Evolutionary conservation across 306 rosid genomes (phyloP), one percentile per base, ranked within the genome.

Genomic region (Morella rubra): DNA sequence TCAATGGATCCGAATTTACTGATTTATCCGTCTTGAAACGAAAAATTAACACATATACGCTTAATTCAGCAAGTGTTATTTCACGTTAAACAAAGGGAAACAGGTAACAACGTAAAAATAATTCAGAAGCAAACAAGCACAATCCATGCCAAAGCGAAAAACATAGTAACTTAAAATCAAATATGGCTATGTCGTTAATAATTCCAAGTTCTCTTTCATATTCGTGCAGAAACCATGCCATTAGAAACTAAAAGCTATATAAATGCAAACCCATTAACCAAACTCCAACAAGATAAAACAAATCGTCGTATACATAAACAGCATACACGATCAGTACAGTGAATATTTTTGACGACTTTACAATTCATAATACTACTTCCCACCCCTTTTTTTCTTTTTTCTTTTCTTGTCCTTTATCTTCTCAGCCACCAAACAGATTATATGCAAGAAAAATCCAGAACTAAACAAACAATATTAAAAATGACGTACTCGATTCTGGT

Each of bases 401-500:
- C 1, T 52, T 52, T 16, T 41, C 22, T 0, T 66, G 4, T 7
- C 50, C 32, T 13, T 41, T 46, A 49, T 19, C 11, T 20, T 8
- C 20, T 18, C 60, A 46, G 56, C 62, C 65, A 41, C 22, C 51
- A 72, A 49, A 20, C 60, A 54, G 8, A 40, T 22, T 6, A 55
- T 4, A 3, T 5, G 27, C 16, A 55, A 4, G 16, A 18, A 55
- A 4, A 6, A 19, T 18, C 16, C 7, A 6, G 61, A 60, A 60
- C 40, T 20, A n/a, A 54, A 4, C 12, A 69, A n/a, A 47, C 0
- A 7, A 47, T 66, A 49, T 12, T 49, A 49, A 8, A 37, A 15
- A 2, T 8, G 19, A 37, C 64, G 11, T 87, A 93, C 97, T 74
- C 93, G 81, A 76, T 90, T 93, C 86, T 96, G 99, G 82, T 96